Base-by-base conservation (phyloP, 139 green algal species). In the Edaphochlamys debaryana region DNA sequence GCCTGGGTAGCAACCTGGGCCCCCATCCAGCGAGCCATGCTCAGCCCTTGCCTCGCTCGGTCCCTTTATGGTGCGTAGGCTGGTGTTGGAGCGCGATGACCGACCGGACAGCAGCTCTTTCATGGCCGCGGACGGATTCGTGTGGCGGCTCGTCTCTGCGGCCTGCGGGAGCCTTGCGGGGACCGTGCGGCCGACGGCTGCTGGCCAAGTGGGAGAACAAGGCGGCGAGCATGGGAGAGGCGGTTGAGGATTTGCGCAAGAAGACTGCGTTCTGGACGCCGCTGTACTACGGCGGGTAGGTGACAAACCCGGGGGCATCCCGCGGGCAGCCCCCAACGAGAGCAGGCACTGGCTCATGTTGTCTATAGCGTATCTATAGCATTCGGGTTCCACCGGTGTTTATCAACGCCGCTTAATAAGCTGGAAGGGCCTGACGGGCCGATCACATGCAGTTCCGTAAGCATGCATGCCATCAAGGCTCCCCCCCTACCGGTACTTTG, bases 201-300 rank as follows among this genome's bases (percentile, higher is more conserved):
- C 69, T 76, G 69, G 69, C 69, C 42, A 76, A 76, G 30, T 76
- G 69, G 69, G 69, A 38, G 69, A 15, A 76, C 42, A 62, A 76
- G 29, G 41, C 69, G 40, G 69, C 69, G 41, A 60, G 30, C 69
- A n/a, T 76, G 69, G 69, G 40, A 2, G 7, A 41, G 42, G 69
- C 69, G 30, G 42, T 76, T 30, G 42, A 38, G 69, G 69, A 76
- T 60, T 42, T 76, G 41, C 69, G 27, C 69, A 76, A 60, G 69
- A 76, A 76, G 41, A 76, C 69, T 76, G 69, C 69, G 41, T 29
- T 11, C 69, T 76, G 69, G 41, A 42, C 69, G 42, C 42, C 29
- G 41, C 41, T 76, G 69, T 76, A 76, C 42, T 76, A 76, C 42
- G 69, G 69, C 29, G 30, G 62, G 69, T 76, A 60, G 62, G 69